Base-by-base conservation (phyloP, 768 basidiomycete genomes). In the Tylopilus subfusipes region DNA sequence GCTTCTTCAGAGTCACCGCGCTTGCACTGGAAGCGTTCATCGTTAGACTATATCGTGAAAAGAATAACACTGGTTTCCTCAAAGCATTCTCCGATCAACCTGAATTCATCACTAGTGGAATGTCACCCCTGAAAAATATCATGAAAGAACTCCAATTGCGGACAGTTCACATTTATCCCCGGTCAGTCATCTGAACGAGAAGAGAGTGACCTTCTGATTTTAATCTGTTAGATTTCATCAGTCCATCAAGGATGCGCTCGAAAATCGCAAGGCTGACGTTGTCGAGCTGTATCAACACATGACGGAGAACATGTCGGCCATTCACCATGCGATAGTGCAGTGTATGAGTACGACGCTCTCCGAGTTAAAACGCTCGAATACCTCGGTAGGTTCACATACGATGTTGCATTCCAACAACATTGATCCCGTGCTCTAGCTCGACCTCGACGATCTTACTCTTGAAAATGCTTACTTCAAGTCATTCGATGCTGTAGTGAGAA, bases 81-180 rank as follows among this genome's bases (percentile, higher is more conserved):
- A 98, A 99, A 70, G 97, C 93, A 0, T 97, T 99, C 66, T 92
- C 93, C 2, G 97, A 98, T 69, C 90, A 98, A 63, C 94, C 96
- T 5, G 97, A 98, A 68, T 84, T 88, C 57, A 97, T 99, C 56
- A 94, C 89, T 0, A 91, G 84, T 57, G 96, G 95, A 1, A 72
- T 98, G 68, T 93, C 91, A 2, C 97, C 97, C 1, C 75, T 99
- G 21, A 89, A 86, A 63, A 93, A 87, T 50, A 88, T 96, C 57
- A 85, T 99, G 82, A 93, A 93, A 56, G 93, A 96, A 67, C 79
- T 98, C 8, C 91, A 94, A 59, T 75, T 98, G 43, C 82, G 90
- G 21, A 84, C 78, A n/a, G 93, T 94, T 7, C 85, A 92, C 63
- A 86, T 99, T 14, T 97, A 90, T 73, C 97, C 97, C 19, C 80